Conservation (phyloP, 768 basidiomycete species). For the Asterophora lycoperdoides region DNA sequence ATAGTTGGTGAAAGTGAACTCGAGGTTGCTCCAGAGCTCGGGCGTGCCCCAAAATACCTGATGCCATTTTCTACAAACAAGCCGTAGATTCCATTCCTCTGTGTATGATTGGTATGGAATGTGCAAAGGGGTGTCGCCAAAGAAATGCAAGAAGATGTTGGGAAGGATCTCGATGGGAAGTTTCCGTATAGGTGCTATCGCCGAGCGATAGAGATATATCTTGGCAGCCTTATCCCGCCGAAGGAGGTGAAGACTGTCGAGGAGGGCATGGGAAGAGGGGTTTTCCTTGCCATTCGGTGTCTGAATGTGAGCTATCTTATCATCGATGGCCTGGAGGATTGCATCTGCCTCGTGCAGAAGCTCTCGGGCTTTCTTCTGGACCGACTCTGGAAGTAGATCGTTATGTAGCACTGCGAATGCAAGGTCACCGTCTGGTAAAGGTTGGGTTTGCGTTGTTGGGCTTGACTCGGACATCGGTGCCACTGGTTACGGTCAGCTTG, state of each 20-base stretch:
- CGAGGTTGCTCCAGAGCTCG: slow-evolving; percentile 6
- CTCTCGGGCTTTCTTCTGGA: background rate
- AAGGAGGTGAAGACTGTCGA: background rate
- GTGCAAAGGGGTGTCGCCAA: background rate
- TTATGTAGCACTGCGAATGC: background rate
- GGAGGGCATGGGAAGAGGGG: background rate
- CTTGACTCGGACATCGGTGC: too few species aligned
- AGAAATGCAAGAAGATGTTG: slow-evolving; percentile 7
- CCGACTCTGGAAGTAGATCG: background rate
- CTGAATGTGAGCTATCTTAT: too few species aligned
- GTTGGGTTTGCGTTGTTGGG: too few species aligned
- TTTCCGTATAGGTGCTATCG: slow-evolving; percentile 1
- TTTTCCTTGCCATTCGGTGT: too few species aligned
- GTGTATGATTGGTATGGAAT: background rate
- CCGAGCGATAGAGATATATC: slow-evolving; percentile 3
- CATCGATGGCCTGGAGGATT: too few species aligned
- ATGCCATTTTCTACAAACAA: slow-evolving; percentile 8
- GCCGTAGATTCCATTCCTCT: slow-evolving; percentile 1
- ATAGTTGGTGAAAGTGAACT: background rate
- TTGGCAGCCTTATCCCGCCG: background rate
- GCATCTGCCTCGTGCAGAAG: background rate
- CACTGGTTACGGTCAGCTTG: too few species aligned
- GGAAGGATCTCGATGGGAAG: slow-evolving; percentile 6
- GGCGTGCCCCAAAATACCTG: slow-evolving; percentile 1
- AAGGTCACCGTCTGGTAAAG: background rate